Evolutionary conservation across 1,284 basidiomycete genomes (phyloP), one percentile per base, ranked within the genome.

Genomic region (Apiotrichum gracile): DNA sequence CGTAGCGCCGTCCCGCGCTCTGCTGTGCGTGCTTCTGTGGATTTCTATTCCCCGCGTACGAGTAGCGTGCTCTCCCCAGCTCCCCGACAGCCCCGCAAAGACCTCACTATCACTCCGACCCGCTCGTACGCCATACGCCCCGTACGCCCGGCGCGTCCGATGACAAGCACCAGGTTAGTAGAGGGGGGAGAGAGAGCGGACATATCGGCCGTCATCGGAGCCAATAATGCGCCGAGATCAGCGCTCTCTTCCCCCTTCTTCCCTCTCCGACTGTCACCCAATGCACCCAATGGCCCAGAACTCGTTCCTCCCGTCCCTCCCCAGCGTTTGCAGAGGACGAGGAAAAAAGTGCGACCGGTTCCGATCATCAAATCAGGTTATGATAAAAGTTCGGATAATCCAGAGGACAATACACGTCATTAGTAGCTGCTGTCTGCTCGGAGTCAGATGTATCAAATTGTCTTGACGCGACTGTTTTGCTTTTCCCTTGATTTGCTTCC

Each of bases 121-220:
- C 37, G 37, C 8, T 19, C 37, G 37, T 34, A 34, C 17, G 6
- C 14, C 16, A 7, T 19, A 9, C 26, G 14, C 38, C 21, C 34
- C 7, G 34, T n/a, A 6, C 34, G 5, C 34, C 34, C 17, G n/a
- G 16, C 16, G 35, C 35, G 13, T 12, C 35, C 35, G 35, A 37
- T 17, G 16, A 37, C n/a, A 17, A 37, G 8, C 13, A 12, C 5
- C 12, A 8, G 13, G 35, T 8, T 19, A n/a, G 16, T 5, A 7
- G 14, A 14, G 26, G 14, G 12, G 25, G 27, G 25, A n/a, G 31
- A 10, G 31, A 14, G n/a, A 14, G 21, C 43, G 43, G 43, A 33
- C 43, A 33, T 45, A 33, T 45, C 43, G 43, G 43, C 43, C 43
- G 43, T 45, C 17, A 12, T 45, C 43, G 43, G 40, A 27, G 29